Percentiles rank a stretch among this genome's conserved stretches.
phyloP scores from a whole-genome alignment of 129 eudicot genomes.

The Deinandra increscens region DNA sequence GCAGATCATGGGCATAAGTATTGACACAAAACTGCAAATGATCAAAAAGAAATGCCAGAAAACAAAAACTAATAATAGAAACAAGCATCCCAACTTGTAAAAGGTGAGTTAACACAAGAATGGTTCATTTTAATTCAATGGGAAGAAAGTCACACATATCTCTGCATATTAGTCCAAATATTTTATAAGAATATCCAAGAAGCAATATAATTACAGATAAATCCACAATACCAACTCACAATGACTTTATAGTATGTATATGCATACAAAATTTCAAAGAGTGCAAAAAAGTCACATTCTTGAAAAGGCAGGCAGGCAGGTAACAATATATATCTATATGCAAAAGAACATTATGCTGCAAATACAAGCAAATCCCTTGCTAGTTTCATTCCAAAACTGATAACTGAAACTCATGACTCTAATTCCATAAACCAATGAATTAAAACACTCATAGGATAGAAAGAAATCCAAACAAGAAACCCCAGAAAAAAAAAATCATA shows the following conservation, averaged over 20 bases:
- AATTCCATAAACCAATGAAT: not conserved
- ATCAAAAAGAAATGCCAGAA: not conserved
- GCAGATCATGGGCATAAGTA: not conserved
- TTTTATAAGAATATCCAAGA: not conserved
- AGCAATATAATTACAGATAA: not conserved
- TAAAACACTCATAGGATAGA: not conserved
- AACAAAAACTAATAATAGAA: not conserved
- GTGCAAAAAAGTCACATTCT: not conserved
- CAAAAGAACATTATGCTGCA: constrained; percentile 10
- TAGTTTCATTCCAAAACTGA: not conserved
- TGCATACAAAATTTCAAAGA: not conserved
- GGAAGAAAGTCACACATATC: not conserved
- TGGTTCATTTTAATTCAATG: not conserved
- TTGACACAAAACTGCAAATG: not conserved
- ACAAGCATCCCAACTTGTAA: not conserved
- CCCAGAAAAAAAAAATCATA: not conserved
- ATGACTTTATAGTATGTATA: not conserved
- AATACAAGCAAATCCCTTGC: constrained; percentile 7
- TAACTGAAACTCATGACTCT: not conserved
- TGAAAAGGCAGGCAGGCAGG: not conserved
- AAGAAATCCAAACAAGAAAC: not conserved
- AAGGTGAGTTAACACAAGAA: constrained; percentile 12
- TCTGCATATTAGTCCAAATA: not conserved
- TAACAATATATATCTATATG: not conserved
- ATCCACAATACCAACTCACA: constrained; percentile 3